Base-by-base conservation (phyloP, 768 basidiomycete species). In the Mycena leptocephala region DNA sequence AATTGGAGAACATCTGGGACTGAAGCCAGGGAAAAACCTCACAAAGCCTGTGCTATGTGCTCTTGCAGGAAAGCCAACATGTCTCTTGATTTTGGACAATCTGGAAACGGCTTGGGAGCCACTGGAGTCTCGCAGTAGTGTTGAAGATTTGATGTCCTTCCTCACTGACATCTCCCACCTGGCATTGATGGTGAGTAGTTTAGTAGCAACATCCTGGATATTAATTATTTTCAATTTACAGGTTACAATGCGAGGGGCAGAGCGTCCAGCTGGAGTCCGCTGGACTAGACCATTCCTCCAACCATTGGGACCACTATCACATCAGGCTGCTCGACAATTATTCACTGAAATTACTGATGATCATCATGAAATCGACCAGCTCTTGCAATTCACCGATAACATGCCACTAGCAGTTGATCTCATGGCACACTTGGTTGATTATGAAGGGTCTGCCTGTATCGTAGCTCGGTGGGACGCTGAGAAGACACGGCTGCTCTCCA, bases 351-450 rank as follows among this genome's bases (percentile, higher is more conserved):
- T 43, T 18, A 16, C 41, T 13, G 41, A 43, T 43, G 41, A 10
- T 43, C 4, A 4, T 13, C 41, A 43, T 43, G 11, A 43, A 43
- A 18, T 43, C 7, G 18, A 10, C 41, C 41, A 43, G 18, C 11
- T 43, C 41, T 18, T 43, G 18, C 11, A 10, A 13, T 18, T 43
- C 11, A 43, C 41, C 4, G 41, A 18, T 18, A 43, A 43, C 41
- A 43, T 43, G 41, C 41, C 41, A 13, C 41, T 43, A 4, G 41
- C 41, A 43, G 18, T 43, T 6, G 59, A 58, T 39, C 59, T 71
- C 33, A 46, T 71, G 26, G 70, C 70, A 14, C 59, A 71, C 32
- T 28, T 71, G 41, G 58, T 63, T n/a, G 58, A 43, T 28, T 71
- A 26, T 13, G 70, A 71, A 26, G 43, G 70, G 22, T 61, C 30